Evolutionary conservation across 176 grass and related monocot genomes (phyloP).

Genomic region (Ananas comosus): DNA sequence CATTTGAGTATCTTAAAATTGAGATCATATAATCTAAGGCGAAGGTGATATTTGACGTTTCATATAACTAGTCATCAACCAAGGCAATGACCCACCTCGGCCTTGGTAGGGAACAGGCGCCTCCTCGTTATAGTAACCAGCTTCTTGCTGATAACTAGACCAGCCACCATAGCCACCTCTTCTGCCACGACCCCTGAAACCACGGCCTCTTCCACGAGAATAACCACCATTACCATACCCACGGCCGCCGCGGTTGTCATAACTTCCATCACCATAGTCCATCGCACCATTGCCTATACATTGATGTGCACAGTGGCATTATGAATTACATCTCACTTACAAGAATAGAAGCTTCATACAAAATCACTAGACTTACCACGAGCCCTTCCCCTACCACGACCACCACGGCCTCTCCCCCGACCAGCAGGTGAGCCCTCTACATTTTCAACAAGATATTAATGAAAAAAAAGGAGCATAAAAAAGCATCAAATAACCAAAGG

Average conservation of each 20-base stretch:
- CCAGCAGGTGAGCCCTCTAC: constrained; percentile 60
- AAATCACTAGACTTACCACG: constrained; percentile 23
- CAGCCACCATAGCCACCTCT: constrained; percentile 41
- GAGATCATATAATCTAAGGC: no score
- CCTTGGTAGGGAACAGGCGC: constrained; percentile 34
- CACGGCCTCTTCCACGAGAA: constrained; percentile 46
- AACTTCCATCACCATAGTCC: constrained; percentile 41
- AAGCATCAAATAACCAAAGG: neutral
- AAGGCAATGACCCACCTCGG: constrained; percentile 37
- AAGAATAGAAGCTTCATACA: no score
- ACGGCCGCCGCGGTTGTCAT: constrained; percentile 35
- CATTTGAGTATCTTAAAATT: no score
- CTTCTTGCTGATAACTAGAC: constrained; percentile 71
- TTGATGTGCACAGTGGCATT: constrained; percentile 7
- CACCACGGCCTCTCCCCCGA: constrained; percentile 65
- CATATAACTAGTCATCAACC: no score
- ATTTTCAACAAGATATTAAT: constrained; percentile 30
- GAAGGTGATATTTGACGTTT: no score
- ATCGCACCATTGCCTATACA: constrained; percentile 49
- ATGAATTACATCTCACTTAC: no score
- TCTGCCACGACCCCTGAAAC: constrained; percentile 44
- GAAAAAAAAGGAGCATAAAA: neutral
- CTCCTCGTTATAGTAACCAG: constrained; percentile 45
- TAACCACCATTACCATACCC: constrained; percentile 43
- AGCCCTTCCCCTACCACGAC: constrained; percentile 29